phyloP scores from a whole-genome alignment of 2,329 filamentous ascomycete genomes.

The Verticillium nubilum region DNA sequence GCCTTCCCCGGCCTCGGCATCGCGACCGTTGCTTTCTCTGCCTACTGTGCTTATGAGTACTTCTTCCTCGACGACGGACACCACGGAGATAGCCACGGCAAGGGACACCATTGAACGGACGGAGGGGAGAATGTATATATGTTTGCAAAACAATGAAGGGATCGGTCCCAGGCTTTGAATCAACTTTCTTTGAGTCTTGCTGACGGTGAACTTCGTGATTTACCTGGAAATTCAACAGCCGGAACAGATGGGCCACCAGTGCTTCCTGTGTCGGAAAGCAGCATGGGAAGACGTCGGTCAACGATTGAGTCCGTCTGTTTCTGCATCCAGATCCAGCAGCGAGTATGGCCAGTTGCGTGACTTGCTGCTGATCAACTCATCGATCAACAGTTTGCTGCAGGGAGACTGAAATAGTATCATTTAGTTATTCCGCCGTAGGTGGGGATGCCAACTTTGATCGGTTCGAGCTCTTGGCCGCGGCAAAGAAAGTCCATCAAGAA shows the following conservation, averaged over 20 bases:
- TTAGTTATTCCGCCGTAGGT: too few species aligned
- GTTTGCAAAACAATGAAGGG: conserved; percentile 5
- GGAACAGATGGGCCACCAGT: background rate
- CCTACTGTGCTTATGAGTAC: conserved; percentile 86
- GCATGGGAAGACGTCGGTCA: too few species aligned
- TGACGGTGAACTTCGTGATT: background rate
- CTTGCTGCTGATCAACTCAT: too few species aligned
- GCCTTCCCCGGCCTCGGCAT: conserved; percentile 89
- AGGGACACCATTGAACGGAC: conserved; percentile 50
- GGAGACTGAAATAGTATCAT: too few species aligned
- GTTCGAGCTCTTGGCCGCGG: too few species aligned
- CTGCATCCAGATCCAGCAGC: too few species aligned
- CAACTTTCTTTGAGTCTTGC: background rate
- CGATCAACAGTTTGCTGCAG: too few species aligned
- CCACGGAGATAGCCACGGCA: conserved; percentile 45
- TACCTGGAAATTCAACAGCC: background rate
- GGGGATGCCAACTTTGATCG: too few species aligned
- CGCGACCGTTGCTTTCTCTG: conserved; percentile 83
- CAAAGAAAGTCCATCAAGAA: too few species aligned
- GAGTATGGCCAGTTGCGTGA: too few species aligned
- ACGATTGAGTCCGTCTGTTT: too few species aligned
- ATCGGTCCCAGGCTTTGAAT: background rate
- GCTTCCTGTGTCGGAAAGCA: too few species aligned
- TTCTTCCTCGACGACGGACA: conserved; percentile 73
- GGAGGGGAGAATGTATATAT: conserved; percentile 31